Conservation (phyloP, 257 asterid species). For the Echium plantagineum region DNA sequence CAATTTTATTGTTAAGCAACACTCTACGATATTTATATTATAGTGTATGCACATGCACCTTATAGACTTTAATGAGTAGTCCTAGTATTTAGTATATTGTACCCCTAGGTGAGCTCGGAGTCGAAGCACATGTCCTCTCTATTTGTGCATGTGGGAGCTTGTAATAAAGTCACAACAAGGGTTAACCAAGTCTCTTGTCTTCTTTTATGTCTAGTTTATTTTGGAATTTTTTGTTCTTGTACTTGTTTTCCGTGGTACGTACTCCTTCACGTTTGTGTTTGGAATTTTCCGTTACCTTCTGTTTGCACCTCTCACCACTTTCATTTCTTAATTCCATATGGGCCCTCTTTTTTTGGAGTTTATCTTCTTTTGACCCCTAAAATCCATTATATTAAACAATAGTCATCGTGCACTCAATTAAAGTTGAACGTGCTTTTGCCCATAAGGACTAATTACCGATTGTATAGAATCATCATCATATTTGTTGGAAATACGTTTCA, state of each 20-base stretch:
- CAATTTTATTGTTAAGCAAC: no score
- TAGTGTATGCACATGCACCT: no score
- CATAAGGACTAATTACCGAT: not conserved
- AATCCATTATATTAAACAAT: no score
- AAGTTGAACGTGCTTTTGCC: not conserved
- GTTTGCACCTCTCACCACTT: constrained; percentile 7
- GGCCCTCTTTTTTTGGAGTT: constrained; percentile 1
- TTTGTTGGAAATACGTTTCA: not conserved
- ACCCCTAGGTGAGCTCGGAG: no score
- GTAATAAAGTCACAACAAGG: not conserved
- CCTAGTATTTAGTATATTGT: no score
- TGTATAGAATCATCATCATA: not conserved
- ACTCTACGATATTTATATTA: no score
- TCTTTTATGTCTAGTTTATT: not conserved
- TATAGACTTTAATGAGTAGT: no score
- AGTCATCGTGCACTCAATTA: not conserved
- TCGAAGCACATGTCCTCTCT: not conserved
- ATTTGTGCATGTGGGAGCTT: not conserved
- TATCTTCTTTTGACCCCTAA: constrained; percentile 6
- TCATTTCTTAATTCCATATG: not conserved
- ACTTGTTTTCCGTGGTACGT: constrained; percentile 37
- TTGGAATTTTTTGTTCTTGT: constrained; percentile 15
- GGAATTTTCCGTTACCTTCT: constrained; percentile 12
- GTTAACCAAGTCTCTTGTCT: not conserved
- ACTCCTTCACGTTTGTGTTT: constrained; percentile 12